phyloP scores from a whole-genome alignment of 441 rosid genomes.

The Erodium moschatum region DNA sequence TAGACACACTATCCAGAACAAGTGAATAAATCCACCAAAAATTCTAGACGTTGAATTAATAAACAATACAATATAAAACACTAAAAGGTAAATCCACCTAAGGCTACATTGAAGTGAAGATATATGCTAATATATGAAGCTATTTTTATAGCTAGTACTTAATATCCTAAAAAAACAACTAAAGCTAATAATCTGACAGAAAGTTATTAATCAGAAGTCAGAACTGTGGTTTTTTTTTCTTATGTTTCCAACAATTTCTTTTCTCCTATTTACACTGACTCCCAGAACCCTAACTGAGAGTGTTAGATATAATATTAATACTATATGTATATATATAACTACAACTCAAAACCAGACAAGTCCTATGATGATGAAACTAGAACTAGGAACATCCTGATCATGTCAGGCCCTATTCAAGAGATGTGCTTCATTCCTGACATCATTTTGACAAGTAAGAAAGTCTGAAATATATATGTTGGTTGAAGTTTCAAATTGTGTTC shows the following conservation, averaged over 20 bases:
- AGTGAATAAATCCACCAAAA: too few species aligned
- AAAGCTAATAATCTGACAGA: not conserved
- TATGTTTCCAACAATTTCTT: not conserved
- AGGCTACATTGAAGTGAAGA: too few species aligned
- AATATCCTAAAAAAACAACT: not conserved
- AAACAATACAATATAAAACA: too few species aligned
- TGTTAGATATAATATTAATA: not conserved
- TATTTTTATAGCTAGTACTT: not conserved
- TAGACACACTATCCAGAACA: too few species aligned
- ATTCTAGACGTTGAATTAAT: too few species aligned
- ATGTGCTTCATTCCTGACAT: not conserved
- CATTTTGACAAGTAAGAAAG: not conserved
- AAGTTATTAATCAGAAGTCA: not conserved
- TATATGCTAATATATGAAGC: not conserved
- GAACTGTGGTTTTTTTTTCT: not conserved
- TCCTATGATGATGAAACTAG: not conserved
- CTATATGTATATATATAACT: not conserved
- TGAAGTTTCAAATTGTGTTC: not conserved
- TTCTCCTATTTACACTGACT: not conserved
- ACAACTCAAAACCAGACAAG: not conserved
- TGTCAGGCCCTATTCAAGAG: not conserved
- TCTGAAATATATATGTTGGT: too few species aligned
- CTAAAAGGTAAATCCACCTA: too few species aligned
- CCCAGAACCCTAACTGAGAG: not conserved
- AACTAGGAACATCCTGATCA: not conserved